Base-by-base conservation (phyloP, 2,329 filamentous ascomycete species). In the Venturia oleaginea region DNA sequence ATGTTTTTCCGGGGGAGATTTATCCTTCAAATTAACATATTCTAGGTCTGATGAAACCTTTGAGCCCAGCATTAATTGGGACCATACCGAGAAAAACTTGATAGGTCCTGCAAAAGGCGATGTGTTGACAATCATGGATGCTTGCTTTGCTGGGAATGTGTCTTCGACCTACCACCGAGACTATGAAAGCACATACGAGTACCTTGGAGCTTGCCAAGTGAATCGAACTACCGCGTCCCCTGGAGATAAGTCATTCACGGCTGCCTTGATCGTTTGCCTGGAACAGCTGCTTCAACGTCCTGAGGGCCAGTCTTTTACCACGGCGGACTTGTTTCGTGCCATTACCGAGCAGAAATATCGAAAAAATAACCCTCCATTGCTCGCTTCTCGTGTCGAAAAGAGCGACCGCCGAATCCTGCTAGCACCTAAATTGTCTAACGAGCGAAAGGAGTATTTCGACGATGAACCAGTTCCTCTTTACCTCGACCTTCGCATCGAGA, bases 81-180 rank as follows among this genome's bases (percentile, higher is more conserved):
- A 64, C 30, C 34, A 64, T 19, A 27, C 43, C 4, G 63, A 64
- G n/a, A 19, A 37, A 2, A 32, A 42, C 17, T 32, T 64, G 13
- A 22, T 59, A 5, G 22, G 48, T 1, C 22, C 38, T 15, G 63
- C 42, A 10, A 30, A 42, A 19, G 60, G 57, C 1, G 64, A 65
- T 32, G 30, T 66, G 42, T 40, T 66, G 19, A 54, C 59, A 15
- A 64, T 66, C 42, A 48, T 66, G 38, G 65, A 66, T n/a, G 43
- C 40, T 3, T 66, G 65, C 22, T 48, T 65, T 46, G 42, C 64
- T 37, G 64, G 64, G 3, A 51, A 38, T 48, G 42, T 65, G 10
- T 0, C 30, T 0, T 17, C 48, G 3, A 38, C 51, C 2, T n/a
- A 46, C n/a, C 8, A 61, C 19, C 7, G 55, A 19, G 51, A 27